phyloP scores from a whole-genome alignment of 768 basidiomycete genomes.

The Steccherinum ochraceum region DNA sequence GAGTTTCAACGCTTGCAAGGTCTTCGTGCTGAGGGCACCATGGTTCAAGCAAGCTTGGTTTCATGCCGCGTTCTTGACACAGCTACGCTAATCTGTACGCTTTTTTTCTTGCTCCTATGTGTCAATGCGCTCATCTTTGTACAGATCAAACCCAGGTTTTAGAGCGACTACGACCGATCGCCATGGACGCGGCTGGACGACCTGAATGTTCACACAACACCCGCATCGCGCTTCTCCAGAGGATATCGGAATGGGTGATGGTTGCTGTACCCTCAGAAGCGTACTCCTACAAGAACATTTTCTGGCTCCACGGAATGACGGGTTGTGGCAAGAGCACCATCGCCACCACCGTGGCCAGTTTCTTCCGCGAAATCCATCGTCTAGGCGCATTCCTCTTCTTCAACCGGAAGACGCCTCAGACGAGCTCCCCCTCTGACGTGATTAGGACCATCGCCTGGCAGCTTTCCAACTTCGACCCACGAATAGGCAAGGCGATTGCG shows the following conservation, averaged over 20 bases:
- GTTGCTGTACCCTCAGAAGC: not conserved
- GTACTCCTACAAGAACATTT: not conserved
- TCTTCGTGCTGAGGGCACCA: not conserved
- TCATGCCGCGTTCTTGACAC: not conserved
- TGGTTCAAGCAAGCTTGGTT: not conserved
- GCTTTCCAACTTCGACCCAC: not conserved
- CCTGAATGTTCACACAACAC: not conserved
- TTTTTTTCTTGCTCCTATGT: not conserved
- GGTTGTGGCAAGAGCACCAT: not conserved
- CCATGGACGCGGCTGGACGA: not conserved
- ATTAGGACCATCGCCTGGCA: not conserved
- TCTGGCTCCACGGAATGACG: not conserved
- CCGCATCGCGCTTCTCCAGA: not conserved
- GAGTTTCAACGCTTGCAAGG: not conserved
- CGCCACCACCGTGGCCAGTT: not conserved
- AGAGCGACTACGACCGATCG: not conserved
- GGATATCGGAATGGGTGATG: not conserved
- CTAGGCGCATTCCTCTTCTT: not conserved
- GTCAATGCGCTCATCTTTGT: not conserved
- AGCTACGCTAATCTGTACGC: not conserved
- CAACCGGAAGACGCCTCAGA: not conserved
- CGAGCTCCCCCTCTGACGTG: not conserved
- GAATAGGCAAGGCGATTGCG: not conserved
- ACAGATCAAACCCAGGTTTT: not conserved
- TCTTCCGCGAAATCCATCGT: not conserved